phyloP scores from a whole-genome alignment of 768 basidiomycete genomes.

The Suillus hirtellus region DNA sequence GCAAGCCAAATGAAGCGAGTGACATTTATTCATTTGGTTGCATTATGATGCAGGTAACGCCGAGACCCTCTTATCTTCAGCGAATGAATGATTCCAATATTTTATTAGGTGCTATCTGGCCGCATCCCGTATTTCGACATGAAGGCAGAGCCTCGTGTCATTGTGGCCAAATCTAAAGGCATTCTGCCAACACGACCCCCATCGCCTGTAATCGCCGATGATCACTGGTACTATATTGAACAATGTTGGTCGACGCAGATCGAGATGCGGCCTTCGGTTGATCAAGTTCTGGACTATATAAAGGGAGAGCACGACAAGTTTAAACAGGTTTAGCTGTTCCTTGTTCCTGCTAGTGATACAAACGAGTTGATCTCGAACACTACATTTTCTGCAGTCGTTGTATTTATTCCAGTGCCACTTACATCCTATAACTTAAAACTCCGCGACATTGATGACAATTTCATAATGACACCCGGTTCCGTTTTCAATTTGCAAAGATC shows the following conservation, averaged over 20 bases:
- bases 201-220: not conserved
- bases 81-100: not conserved
- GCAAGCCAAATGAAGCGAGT: not conserved
- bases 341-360: not conserved
- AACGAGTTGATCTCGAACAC: not conserved
- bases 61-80: not conserved
- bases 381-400: not conserved
- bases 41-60: constrained; percentile 7
- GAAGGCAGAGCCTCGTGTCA: not conserved
- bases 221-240: not conserved
- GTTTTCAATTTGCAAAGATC: not conserved
- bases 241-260: not conserved
- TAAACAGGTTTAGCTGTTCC: not conserved
- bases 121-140: not conserved
- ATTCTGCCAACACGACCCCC: not conserved
- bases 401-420: not conserved
- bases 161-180: not conserved
- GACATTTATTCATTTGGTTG: constrained; percentile 12
- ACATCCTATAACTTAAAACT: not conserved
- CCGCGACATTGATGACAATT: not conserved
- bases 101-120: not conserved
- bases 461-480: not conserved
- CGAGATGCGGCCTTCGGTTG: not conserved
- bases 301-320: not conserved
- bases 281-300: not conserved